Conservation (phyloP, 2,329 filamentous ascomycete species). For the Epichloe gansuensis region DNA sequence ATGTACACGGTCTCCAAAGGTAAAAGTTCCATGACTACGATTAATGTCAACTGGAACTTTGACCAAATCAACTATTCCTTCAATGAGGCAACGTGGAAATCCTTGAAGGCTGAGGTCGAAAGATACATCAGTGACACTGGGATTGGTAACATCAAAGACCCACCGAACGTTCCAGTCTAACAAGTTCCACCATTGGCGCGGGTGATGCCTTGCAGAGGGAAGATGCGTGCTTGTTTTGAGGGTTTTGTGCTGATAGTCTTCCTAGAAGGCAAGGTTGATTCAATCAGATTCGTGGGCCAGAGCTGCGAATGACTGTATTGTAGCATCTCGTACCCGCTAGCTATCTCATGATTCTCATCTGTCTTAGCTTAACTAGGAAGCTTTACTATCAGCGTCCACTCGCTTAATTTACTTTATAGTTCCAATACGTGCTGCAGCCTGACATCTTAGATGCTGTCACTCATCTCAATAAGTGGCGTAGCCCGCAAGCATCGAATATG, state of each 20-base stretch:
- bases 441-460: too few relatives aligned
- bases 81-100: neutral
- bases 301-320: neutral
- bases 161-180: neutral
- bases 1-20: neutral
- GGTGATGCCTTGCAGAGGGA: neutral
- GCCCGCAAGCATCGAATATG: too few relatives aligned
- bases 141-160: neutral
- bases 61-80: neutral
- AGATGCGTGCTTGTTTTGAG: neutral
- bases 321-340: neutral
- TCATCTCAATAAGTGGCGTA: too few relatives aligned
- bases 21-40: neutral
- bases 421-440: too few relatives aligned
- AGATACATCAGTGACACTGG: neutral
- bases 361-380: neutral
- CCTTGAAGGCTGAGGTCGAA: accelerated
- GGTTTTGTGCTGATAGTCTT: too few relatives aligned
- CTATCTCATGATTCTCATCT: neutral
- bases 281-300: neutral
- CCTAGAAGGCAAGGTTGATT: neutral
- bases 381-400: neutral
- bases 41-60: neutral
- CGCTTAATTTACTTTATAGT: neutral
- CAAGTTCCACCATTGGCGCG: neutral